Evolutionary conservation across 2,329 filamentous ascomycete genomes (phyloP).

Genomic region (Apiospora rasikravindrae): DNA sequence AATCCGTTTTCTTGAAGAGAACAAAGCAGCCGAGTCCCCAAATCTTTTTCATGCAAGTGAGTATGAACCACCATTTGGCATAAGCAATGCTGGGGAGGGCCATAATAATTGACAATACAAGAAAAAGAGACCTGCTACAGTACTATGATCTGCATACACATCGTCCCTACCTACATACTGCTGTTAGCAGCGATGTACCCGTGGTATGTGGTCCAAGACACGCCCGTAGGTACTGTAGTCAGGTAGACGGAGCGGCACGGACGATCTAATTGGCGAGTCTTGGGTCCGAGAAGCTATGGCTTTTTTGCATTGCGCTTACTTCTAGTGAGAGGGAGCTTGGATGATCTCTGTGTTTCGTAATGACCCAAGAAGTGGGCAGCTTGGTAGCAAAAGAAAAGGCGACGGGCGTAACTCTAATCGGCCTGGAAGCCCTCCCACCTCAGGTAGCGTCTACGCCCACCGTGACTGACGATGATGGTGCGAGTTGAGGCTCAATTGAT

Average conservation of each 20-base stretch:
- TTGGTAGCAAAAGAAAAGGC: slow-evolving; percentile 8
- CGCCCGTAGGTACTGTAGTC: not conserved
- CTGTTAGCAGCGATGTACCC: not conserved
- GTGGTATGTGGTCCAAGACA: not conserved
- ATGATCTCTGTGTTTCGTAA: slow-evolving; percentile 18
- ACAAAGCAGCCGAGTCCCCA: not conserved
- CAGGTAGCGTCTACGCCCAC: not conserved
- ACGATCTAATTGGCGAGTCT: slow-evolving; percentile 12
- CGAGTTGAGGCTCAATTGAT: slow-evolving; percentile 12
- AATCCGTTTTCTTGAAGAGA: not conserved
- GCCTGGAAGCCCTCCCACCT: not conserved
- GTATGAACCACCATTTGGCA: not conserved
- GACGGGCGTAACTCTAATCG: slow-evolving; percentile 8
- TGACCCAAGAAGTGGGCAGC: slow-evolving; percentile 15
- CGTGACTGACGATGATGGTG: not conserved
- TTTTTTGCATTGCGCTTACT: slow-evolving; percentile 12
- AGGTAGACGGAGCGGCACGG: slow-evolving; percentile 5
- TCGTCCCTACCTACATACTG: too few species aligned
- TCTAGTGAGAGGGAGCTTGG: slow-evolving; percentile 4
- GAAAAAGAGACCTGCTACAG: not conserved
- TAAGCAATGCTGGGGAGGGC: not conserved
- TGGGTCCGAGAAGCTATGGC: not conserved
- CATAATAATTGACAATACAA: not conserved
- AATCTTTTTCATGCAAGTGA: not conserved
- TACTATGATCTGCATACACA: not conserved